A percentile compares a stretch with the other conserved stretches of the same genome.
phyloP scores from a whole-genome alignment of 495 filamentous ascomycete genomes.

The Recurvomyces mirabilis region DNA sequence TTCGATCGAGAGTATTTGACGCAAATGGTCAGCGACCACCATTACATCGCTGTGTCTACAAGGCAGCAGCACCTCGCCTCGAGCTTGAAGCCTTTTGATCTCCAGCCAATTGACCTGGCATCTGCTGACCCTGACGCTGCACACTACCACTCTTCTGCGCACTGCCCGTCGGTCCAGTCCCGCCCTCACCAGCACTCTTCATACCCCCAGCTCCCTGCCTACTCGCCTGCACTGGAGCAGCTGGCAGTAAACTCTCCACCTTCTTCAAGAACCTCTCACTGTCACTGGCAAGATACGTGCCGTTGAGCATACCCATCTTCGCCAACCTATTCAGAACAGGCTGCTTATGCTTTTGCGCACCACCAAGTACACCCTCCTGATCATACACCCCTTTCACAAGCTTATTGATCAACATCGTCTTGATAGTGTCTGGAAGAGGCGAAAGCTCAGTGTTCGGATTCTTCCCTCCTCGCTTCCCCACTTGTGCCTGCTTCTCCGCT shows the following conservation, averaged over 20 bases:
- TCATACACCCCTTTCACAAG: constrained; percentile 15
- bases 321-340: constrained; percentile 14
- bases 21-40: too few relatives aligned
- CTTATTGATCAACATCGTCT: constrained; percentile 4
- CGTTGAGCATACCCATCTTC: constrained; percentile 10
- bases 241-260: constrained; percentile 13
- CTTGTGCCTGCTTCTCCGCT: background rate
- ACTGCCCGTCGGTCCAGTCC: too few relatives aligned
- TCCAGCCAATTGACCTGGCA: too few relatives aligned
- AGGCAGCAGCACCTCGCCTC: too few relatives aligned
- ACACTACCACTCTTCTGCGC: too few relatives aligned
- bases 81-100: too few relatives aligned
- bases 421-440: constrained; percentile 6
- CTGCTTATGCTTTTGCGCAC: constrained; percentile 8
- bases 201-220: too few relatives aligned
- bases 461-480: background rate
- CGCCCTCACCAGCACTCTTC: too few relatives aligned
- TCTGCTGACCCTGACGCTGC: too few relatives aligned
- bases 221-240: background rate
- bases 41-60: too few relatives aligned
- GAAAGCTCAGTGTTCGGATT: constrained; percentile 1
- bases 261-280: constrained; percentile 14
- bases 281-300: constrained; percentile 11
- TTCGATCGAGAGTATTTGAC: too few relatives aligned
- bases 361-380: background rate